Base-by-base conservation (phyloP, 2,329 filamentous ascomycete species). In the Sporothrix curviconia region DNA sequence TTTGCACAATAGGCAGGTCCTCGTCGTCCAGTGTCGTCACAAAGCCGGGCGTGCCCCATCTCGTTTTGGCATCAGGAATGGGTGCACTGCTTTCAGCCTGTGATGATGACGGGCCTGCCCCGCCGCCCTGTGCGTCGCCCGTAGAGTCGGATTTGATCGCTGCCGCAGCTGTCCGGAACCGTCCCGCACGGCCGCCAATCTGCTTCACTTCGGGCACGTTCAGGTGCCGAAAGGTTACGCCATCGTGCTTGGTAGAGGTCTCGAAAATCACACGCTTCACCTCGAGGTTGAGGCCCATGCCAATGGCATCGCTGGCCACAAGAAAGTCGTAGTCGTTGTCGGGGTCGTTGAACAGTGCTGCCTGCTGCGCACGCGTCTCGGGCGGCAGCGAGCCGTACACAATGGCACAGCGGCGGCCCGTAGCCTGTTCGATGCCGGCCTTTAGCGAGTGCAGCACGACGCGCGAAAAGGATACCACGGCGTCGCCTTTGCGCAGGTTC, bases 241-340 rank as follows among this genome's bases (percentile, higher is more conserved):
- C 87, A 61, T 91, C 81, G 63, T 80, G 86, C 69, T 96, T 99
- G 59, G 78, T 74, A 2, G 85, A 79, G 0, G 86, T 79, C 66
- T 96, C 90, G 63, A 99, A 94, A 55, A 99, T 82, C 60, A 99
- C 82, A 25, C 95, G 87, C 68, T 91, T 94, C 69, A 96, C 90
- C 71, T 85, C 91, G 69, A 99, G 73, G 67, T 99, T 99, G 22
- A 99, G 76, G 1, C 95, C 94, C 92, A 99, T 97, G 37, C 94
- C 94, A 61, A 99, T 92, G 47, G 94, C 94, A 72, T 71, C 69
- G 62, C 69, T 61, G 8, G 95, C 94, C 25, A 94, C 92, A 6
- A 99, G 77, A 64, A 85, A 95, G 69, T 99, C 94, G 68, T 96
- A 99, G 59, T 96, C 92, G 68, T 95, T 99, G 68, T 95, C 73